Conservation (phyloP, 2,329 filamentous ascomycete species). For the Ceratocystis alfenasii region DNA sequence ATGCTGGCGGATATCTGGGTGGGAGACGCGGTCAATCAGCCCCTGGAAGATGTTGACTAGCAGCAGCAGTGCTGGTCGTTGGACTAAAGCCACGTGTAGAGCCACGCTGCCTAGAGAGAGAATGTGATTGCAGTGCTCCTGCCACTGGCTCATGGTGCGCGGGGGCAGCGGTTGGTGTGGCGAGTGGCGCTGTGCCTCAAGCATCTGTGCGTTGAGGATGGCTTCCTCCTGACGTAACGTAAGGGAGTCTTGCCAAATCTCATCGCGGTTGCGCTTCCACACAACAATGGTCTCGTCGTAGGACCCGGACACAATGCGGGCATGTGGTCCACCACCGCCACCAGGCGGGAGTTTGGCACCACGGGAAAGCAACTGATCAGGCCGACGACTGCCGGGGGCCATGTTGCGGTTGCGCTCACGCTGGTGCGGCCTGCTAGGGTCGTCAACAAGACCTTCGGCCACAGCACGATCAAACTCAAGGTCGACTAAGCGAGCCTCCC, state of each 20-base stretch:
- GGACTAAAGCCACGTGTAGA: constrained; percentile 36
- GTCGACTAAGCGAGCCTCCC: constrained; percentile 62
- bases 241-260: constrained; percentile 70
- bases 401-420: constrained; percentile 33
- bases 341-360: constrained; percentile 83
- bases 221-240: constrained; percentile 64
- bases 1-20: constrained; percentile 37
- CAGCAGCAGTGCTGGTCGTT: constrained; percentile 39
- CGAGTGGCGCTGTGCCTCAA: constrained; percentile 19
- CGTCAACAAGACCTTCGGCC: constrained; percentile 38
- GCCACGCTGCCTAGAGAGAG: constrained; percentile 40
- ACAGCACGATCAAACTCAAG: constrained; percentile 55
- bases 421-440: constrained; percentile 26
- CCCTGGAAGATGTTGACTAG: constrained; percentile 39
- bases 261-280: constrained; percentile 77
- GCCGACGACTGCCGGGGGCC: constrained; percentile 63
- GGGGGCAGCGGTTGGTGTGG: neutral
- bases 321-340: constrained; percentile 78
- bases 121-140: constrained; percentile 32
- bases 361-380: constrained; percentile 63
- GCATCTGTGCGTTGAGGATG: constrained; percentile 36
- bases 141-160: constrained; percentile 11
- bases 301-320: constrained; percentile 90
- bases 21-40: constrained; percentile 41
- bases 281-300: constrained; percentile 95